Base-by-base conservation (phyloP, 345 rosid genomes). In the Populus tremula region DNA sequence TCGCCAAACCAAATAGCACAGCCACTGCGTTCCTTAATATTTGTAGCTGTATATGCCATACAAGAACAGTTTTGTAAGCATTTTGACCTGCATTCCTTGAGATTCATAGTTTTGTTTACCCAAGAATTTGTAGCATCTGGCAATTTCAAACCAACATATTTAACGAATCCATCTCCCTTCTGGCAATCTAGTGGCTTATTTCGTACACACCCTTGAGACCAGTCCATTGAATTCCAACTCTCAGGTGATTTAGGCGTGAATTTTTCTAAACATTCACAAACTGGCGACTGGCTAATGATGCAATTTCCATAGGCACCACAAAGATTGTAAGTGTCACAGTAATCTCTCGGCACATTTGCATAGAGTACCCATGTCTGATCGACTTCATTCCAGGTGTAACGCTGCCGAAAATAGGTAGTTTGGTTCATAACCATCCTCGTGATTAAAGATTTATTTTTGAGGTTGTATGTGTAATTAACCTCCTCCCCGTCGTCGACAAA, bases 61-160 rank as follows among this genome's bases (percentile, higher is more conserved):
- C 81, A 78, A n/a, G 71, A 72, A 73, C 81, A 78, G 36, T 78
- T 78, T 38, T 43, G 43, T 45, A 72, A 72, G 65, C 81, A 78
- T 36, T 49, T 50, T 6, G 7, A 11, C 65, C 69, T 50, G 67
- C 81, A 78, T 23, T 72, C 72, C 36, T 72, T 33, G 2, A 66
- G 54, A 17, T 54, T 72, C 81, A 71, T 65, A 1, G 23, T 72
- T 36, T 36, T 50, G 49, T 54, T 53, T 11, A 78, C 72, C 76
- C 76, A 31, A 71, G 76, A 64, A 72, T 66, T 2, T 0, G 67
- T 33, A 35, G 81, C 17, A 72, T 78, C 81, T 1, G 81, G 81
- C 76, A 78, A 9, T 35, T 72, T 78, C 49, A 78, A 16, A 21
- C 67, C 17, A 10, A 2, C 11, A 25, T 14, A 66, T 11, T 49